Evolutionary conservation across 495 filamentous ascomycete genomes (phyloP).

Genomic region (Neurospora sp.): DNA sequence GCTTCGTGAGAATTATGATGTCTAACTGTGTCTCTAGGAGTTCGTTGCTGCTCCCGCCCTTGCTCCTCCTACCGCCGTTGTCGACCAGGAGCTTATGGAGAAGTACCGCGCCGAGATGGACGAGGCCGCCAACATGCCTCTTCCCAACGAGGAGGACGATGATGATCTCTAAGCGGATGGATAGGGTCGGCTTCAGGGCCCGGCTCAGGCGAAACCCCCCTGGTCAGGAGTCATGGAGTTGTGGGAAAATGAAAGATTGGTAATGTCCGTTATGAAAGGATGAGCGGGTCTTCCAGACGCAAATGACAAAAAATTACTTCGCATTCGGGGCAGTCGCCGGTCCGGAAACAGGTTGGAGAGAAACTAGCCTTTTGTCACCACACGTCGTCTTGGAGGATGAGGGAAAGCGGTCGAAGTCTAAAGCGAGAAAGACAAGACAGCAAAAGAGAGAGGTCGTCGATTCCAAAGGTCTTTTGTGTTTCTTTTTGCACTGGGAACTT

Average conservation of each 20-base stretch:
- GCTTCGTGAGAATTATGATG: neutral
- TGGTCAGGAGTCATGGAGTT: conserved; percentile 1
- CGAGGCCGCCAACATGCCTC: conserved; percentile 68
- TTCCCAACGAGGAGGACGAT: conserved; percentile 92
- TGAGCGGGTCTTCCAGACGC: conserved; percentile 13
- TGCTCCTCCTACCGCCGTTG: conserved; percentile 80
- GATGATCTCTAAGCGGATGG: conserved; percentile 40
- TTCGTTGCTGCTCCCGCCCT: conserved; percentile 94
- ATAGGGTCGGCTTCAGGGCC: neutral
- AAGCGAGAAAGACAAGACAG: conserved; percentile 13
- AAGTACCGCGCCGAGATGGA: conserved; percentile 85
- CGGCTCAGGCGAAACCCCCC: neutral
- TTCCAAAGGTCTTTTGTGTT: conserved; percentile 1
- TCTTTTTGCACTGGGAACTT: neutral
- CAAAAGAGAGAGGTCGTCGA: conserved; percentile 6
- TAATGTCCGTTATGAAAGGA: conserved; percentile 26
- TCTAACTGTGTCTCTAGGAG: conserved; percentile 49
- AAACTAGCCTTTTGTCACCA: neutral
- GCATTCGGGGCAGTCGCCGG: neutral
- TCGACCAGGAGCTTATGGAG: conserved; percentile 71
- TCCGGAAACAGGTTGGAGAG: neutral
- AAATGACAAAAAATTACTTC: conserved; percentile 8
- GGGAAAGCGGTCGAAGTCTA: neutral
- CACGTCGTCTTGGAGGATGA: neutral
- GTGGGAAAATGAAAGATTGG: conserved; percentile 10